Conservation (phyloP, 371 early-diverging fungal genomes). For the Haplosporangium sp. region DNA sequence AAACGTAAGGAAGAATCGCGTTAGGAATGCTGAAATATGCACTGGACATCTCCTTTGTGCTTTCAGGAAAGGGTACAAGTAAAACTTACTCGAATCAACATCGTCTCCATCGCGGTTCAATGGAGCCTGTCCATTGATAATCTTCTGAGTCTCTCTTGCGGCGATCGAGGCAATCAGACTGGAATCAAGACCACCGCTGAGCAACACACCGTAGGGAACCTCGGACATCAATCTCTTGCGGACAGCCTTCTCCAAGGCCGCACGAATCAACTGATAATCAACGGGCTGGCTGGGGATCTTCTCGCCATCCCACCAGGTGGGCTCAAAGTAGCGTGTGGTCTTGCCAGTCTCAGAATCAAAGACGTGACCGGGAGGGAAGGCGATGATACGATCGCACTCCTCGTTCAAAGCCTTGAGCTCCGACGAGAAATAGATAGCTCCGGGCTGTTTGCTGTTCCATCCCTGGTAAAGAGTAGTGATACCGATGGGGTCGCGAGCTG, state of each 20-base stretch:
- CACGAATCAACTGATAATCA: constrained; percentile 78
- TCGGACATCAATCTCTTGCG: constrained; percentile 97
- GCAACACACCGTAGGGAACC: constrained; percentile 96
- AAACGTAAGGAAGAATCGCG: background rate
- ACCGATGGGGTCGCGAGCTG: constrained; percentile 96
- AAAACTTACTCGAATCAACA: constrained; percentile 73
- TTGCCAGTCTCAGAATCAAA: constrained; percentile 82
- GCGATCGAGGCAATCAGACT: constrained; percentile 95
- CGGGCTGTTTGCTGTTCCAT: constrained; percentile 83
- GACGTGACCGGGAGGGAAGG: constrained; percentile 96
- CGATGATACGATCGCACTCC: constrained; percentile 93
- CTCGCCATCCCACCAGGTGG: constrained; percentile 86
- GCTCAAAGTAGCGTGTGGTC: constrained; percentile 89
- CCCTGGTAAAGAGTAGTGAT: constrained; percentile 97
- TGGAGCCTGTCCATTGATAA: constrained; percentile 45
- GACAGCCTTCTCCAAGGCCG: constrained; percentile 85
- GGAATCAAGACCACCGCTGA: constrained; percentile 95
- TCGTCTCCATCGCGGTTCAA: constrained; percentile 67
- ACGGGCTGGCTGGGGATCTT: constrained; percentile 65
- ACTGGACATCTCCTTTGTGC: background rate
- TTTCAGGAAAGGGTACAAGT: background rate
- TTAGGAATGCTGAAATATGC: background rate
- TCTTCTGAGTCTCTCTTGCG: constrained; percentile 79
- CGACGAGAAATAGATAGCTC: constrained; percentile 90
- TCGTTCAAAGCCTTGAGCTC: constrained; percentile 95